Conservation (phyloP, 2,329 filamentous ascomycete genomes). For the Pseudocercospora musae region DNA sequence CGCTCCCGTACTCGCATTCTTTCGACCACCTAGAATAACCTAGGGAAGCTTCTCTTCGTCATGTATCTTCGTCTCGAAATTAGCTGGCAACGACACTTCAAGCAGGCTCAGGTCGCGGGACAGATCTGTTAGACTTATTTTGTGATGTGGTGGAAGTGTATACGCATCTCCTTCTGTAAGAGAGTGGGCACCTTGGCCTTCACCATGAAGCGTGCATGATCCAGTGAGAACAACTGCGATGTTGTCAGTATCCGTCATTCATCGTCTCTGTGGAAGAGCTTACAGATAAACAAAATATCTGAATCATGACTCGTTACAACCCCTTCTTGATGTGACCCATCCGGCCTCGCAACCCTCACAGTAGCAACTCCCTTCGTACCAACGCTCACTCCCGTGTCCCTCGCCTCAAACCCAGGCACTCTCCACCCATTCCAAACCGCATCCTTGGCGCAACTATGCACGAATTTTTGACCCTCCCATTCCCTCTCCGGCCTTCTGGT, state of each 20-base stretch:
- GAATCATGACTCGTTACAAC: conserved; percentile 11
- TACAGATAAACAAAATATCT: conserved; percentile 16
- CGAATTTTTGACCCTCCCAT: conserved; percentile 17
- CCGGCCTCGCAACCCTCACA: conserved; percentile 8
- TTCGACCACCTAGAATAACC: no score
- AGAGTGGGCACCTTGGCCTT: conserved; percentile 2
- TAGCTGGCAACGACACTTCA: conserved; percentile 15
- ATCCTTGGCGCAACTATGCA: conserved; percentile 11
- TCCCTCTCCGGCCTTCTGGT: conserved; percentile 6
- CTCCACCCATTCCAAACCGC: conserved; percentile 12
- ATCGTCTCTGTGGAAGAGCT: no score
- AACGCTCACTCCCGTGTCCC: conserved; percentile 12
- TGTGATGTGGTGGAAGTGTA: conserved; percentile 10
- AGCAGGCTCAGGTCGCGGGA: conserved; percentile 14
- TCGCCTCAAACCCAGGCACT: conserved; percentile 9
- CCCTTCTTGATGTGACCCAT: neutral
- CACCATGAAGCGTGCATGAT: conserved; percentile 8
- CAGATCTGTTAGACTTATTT: conserved; percentile 4
- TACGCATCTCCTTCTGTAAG: conserved; percentile 15
- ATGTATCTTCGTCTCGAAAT: conserved; percentile 9
- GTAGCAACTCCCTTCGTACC: conserved; percentile 15
- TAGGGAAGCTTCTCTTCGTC: neutral
- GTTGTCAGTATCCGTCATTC: neutral
- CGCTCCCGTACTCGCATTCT: no score
- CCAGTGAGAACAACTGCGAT: conserved; percentile 13